Evolutionary conservation across 2,329 filamentous ascomycete genomes (phyloP).

Genomic region (Leptographium lundbergii): DNA sequence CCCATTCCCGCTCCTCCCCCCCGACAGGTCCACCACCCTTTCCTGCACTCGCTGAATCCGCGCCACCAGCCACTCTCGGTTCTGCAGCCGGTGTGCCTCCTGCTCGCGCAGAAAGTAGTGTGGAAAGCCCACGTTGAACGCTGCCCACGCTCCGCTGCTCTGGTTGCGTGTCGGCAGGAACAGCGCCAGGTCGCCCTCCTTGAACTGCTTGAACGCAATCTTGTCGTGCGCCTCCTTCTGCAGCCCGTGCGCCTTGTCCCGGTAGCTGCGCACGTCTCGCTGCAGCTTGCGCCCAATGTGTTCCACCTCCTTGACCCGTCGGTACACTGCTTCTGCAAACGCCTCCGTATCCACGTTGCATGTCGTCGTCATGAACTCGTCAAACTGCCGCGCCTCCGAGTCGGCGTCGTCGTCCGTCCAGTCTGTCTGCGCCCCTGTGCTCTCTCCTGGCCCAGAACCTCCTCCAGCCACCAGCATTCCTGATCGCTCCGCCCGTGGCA

Average conservation of each 20-base stretch:
- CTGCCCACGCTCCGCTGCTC: slow-evolving; percentile 88
- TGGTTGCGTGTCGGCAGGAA: slow-evolving; percentile 94
- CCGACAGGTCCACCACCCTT: slow-evolving; percentile 82
- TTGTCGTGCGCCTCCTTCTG: slow-evolving; percentile 88
- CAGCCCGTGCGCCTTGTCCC: slow-evolving; percentile 69
- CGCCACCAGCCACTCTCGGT: slow-evolving; percentile 91
- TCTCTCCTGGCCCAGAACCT: neutral
- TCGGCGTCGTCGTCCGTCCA: slow-evolving; percentile 40
- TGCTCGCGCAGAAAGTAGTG: slow-evolving; percentile 95
- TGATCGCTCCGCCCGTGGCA: slow-evolving; percentile 46
- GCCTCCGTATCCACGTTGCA: slow-evolving; percentile 71
- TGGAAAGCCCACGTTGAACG: slow-evolving; percentile 94
- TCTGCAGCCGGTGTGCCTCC: slow-evolving; percentile 71
- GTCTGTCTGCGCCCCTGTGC: no score
- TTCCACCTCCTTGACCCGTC: slow-evolving; percentile 86
- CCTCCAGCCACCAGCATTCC: slow-evolving; percentile 38
- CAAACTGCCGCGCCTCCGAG: slow-evolving; percentile 61
- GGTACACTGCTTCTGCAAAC: slow-evolving; percentile 75
- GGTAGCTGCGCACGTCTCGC: slow-evolving; percentile 73
- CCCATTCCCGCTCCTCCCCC: slow-evolving; percentile 37
- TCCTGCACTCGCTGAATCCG: slow-evolving; percentile 86
- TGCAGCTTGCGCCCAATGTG: slow-evolving; percentile 88
- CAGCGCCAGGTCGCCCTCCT: slow-evolving; percentile 85
- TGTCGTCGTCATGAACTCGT: slow-evolving; percentile 59
- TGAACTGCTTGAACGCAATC: slow-evolving; percentile 91